These are phyloP conservation scores for Poa annua DNA, from an alignment of 176 grass and related monocot species.

Conservation along the genomic window DNA sequence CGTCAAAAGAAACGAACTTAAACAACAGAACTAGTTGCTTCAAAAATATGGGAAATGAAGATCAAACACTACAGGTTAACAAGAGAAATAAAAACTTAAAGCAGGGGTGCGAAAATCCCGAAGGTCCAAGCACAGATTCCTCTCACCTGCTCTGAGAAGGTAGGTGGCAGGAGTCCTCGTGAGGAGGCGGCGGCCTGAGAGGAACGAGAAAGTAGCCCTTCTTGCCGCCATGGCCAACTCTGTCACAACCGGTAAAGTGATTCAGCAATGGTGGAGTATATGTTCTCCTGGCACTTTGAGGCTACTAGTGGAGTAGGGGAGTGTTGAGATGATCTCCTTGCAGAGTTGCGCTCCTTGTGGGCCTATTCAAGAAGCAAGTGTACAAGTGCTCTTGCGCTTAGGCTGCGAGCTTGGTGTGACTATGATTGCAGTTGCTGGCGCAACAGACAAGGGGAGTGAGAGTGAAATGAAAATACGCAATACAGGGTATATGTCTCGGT, in stretches of 20 bases:
- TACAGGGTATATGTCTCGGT: too few relatives aligned
- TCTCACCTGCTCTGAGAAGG: conserved; percentile 52
- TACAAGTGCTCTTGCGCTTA: background rate
- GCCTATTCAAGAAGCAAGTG: conserved; percentile 4
- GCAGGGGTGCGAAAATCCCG: background rate
- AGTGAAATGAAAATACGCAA: background rate
- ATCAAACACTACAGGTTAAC: background rate
- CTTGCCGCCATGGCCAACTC: conserved; percentile 54
- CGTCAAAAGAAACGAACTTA: background rate
- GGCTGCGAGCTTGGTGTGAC: background rate
- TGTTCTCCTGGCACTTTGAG: background rate
- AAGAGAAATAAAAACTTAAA: background rate
- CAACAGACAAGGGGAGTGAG: background rate
- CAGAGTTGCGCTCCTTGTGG: conserved; percentile 26
- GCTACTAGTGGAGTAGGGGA: background rate
- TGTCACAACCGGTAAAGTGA: background rate
- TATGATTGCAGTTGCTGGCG: background rate
- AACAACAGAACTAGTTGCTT: too few relatives aligned
- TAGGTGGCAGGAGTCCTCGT: background rate
- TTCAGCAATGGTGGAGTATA: background rate
- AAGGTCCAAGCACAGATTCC: background rate
- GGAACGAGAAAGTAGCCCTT: conserved; percentile 61
- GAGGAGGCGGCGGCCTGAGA: conserved; percentile 44
- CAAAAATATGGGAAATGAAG: background rate
- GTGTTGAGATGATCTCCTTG: background rate